Percentiles rank a stretch among this genome's conserved stretches.
These are phyloP conservation scores for Cicer chorassanicum DNA, from an alignment of 306 rosid species.

Conservation along the genomic window DNA sequence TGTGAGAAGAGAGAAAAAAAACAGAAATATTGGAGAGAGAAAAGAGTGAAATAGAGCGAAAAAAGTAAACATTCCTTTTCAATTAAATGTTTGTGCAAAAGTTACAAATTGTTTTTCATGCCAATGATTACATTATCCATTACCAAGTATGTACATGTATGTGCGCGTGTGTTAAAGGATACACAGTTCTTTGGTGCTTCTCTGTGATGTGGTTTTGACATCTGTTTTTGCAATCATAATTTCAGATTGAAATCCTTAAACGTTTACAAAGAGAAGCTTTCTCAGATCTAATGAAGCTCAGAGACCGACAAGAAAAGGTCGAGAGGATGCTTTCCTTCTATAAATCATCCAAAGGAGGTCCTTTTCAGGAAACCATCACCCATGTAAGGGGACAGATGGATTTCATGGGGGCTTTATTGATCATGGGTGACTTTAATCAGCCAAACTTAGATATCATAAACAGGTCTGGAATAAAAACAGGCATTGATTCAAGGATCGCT, in stretches of 20 bases:
- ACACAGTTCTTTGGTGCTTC: neutral
- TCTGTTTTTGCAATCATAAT: conserved; percentile 25
- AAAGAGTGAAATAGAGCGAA: neutral
- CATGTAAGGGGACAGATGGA: conserved; percentile 74
- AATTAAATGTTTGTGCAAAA: neutral
- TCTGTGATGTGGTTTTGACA: conserved; percentile 28
- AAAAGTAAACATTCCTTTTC: neutral
- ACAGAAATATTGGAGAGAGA: neutral
- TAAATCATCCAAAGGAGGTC: conserved; percentile 69
- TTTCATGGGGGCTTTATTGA: conserved; percentile 65
- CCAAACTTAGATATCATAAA: conserved; percentile 47
- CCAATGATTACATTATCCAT: neutral
- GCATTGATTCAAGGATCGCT: conserved; percentile 67
- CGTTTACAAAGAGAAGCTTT: conserved; percentile 89
- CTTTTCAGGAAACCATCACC: conserved; percentile 68
- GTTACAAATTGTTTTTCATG: neutral
- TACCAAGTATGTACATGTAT: neutral
- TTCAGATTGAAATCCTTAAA: conserved; percentile 83
- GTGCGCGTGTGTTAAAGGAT: neutral
- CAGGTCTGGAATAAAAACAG: conserved; percentile 72
- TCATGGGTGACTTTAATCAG: conserved; percentile 54
- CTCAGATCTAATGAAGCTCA: conserved; percentile 83
- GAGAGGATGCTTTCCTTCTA: conserved; percentile 74
- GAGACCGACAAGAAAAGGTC: conserved; percentile 92
- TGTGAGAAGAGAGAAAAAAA: neutral